Evolutionary conservation across 2,329 filamentous ascomycete genomes (phyloP).

Genomic region (Sclerotinia borealis): DNA sequence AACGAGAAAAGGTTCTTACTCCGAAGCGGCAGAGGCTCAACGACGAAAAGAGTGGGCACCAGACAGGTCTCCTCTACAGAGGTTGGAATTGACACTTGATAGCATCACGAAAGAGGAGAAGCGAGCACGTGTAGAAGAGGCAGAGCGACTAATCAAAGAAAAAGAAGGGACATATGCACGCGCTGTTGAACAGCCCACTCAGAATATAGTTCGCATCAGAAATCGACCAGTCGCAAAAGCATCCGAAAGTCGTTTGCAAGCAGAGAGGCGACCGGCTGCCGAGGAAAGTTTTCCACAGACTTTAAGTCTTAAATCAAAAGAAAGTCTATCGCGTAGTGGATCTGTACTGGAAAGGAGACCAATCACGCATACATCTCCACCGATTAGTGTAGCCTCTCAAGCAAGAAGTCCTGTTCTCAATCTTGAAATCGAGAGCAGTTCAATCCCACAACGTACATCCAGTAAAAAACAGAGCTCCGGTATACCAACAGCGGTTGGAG

Average conservation of each 20-base stretch:
- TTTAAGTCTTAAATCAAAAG: constrained; percentile 34
- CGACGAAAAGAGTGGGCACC: constrained; percentile 59
- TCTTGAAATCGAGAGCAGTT: not conserved
- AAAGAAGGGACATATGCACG: constrained; percentile 44
- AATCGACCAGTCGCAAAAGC: constrained; percentile 28
- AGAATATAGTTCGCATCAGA: constrained; percentile 31
- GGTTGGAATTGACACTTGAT: constrained; percentile 81
- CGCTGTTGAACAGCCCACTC: constrained; percentile 21
- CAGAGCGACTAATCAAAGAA: constrained; percentile 57
- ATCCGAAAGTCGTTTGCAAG: constrained; percentile 16
- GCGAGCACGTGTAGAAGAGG: constrained; percentile 74
- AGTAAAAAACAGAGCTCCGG: constrained; percentile 56
- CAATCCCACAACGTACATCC: constrained; percentile 43
- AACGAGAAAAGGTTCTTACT: constrained; percentile 35
- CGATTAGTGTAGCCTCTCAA: constrained; percentile 5
- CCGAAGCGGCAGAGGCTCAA: constrained; percentile 30
- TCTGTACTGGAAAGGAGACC: constrained; percentile 28
- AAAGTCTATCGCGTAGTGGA: constrained; percentile 32
- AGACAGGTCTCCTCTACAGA: constrained; percentile 86
- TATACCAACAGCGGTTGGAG: constrained; percentile 27
- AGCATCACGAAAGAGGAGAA: constrained; percentile 97
- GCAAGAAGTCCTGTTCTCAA: constrained; percentile 9
- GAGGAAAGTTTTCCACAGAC: constrained; percentile 32
- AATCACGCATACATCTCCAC: constrained; percentile 12
- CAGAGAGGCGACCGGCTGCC: constrained; percentile 22